Base-by-base conservation (phyloP, 768 basidiomycete genomes). In the Dacryopinax spathularia region DNA sequence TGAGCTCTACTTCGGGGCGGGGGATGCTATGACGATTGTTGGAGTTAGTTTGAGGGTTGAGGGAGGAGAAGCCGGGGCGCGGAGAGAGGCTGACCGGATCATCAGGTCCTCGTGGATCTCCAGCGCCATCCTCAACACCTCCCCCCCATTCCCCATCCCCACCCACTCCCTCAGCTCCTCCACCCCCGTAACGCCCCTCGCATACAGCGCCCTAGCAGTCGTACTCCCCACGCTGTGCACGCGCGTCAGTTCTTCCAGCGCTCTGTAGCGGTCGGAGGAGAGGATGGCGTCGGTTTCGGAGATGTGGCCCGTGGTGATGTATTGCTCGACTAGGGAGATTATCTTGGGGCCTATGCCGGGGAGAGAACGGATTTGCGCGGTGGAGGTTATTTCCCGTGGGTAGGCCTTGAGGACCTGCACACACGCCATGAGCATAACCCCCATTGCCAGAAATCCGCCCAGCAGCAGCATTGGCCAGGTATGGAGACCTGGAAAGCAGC, bases 1-100 rank as follows among this genome's bases (percentile, higher is more conserved):
- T 91, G 68, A 86, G 82, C 64, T 90, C 85, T 0, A 89, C 88
- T 71, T 96, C 91, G 0, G 73, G 76, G 6, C 90, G 77, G 0
- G 88, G 78, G 34, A 95, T 92, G 70, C 83, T 86, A 63, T n/a
- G 6, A 34, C n/a, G 1, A 36, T 27, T 41, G 9, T 60, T 29
- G 25, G 1, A 39, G 35, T 5, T 33, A 59, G 56, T 25, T n/a
- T 35, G 33, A 31, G 20, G 1, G 27, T 27, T 43, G 27, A 35
- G 3, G 33, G 22, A 10, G 16, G 62, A 33, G 34, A 20, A 10
- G 16, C 2, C n/a, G 33, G n/a, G n/a, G n/a, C n/a, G 3, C 16
- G 16, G 34, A 29, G 18, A 9, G 7, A 33, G 13, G 67, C 77
- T 65, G 59, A 82, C 81, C 75, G 78, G 37, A 75, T 68, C 34